A percentile compares a stretch with the other conserved stretches of the same genome.
Evolutionary conservation across 139 green algal genomes (phyloP).

Genomic region (Ulvella scutata): DNA sequence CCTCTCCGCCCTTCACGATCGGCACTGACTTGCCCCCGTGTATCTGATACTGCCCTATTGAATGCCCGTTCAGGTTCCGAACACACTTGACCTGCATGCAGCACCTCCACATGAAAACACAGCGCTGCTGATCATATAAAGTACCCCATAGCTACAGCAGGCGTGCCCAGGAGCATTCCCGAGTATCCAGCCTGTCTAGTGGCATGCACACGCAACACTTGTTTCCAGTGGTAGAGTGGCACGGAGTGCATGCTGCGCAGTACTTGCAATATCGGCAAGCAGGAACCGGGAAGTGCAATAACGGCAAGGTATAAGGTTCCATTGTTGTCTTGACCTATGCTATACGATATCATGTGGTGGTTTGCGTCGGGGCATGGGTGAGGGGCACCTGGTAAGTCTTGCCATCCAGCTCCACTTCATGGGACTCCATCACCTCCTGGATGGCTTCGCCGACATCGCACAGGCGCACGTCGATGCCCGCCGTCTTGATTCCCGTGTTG

Average conservation of each 20-base stretch:
- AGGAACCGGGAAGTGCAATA: too few relatives aligned
- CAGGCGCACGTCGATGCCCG: constrained; percentile 91
- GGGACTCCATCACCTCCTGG: constrained; percentile 86
- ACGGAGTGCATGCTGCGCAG: too few relatives aligned
- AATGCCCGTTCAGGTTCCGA: constrained; percentile 96
- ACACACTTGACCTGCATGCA: constrained; percentile 56
- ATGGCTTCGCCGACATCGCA: constrained; percentile 90
- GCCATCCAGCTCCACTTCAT: constrained; percentile 92
- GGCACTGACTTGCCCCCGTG: constrained; percentile 83
- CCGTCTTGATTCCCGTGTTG: constrained; percentile 67
- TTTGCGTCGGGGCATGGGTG: background rate
- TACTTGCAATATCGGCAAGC: too few relatives aligned
- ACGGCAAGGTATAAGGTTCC: too few relatives aligned
- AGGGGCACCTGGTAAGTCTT: constrained; percentile 56
- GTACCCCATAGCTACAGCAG: background rate
- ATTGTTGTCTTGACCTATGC: too few relatives aligned
- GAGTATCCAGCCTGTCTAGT: background rate
- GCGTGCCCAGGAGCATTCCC: background rate
- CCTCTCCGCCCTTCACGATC: constrained; percentile 71
- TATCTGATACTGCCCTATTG: constrained; percentile 90
- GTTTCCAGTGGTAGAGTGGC: too few relatives aligned
- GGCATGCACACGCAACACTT: too few relatives aligned
- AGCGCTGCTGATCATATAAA: background rate
- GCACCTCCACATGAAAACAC: background rate
- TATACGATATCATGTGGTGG: too few relatives aligned